Evolutionary conservation across 345 rosid species (phyloP), one percentile per base, ranked within the genome.

Genomic region (Euphorbia pulcherrima): DNA sequence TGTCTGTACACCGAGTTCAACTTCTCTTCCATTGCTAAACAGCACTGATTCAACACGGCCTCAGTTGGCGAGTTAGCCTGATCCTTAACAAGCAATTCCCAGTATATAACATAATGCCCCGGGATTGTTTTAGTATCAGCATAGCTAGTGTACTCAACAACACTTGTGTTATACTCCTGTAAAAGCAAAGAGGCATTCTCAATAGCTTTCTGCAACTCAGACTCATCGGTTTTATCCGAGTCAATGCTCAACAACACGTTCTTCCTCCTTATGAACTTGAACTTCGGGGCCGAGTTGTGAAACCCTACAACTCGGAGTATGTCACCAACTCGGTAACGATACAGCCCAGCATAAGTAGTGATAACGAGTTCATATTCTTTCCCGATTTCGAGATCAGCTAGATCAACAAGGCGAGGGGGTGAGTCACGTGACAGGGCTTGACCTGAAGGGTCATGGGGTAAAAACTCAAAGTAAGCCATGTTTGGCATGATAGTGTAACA

Each of bases 401-500:
- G 90, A 60, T 94, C 91, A 16, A 88, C 84, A 3, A 89, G 89
- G 5, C 67, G 52, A 0, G 88, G 77, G 3, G 81, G 81, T 3
- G 77, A 65, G 60, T 84, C 79, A n/a, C 44, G 65, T 35, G 78
- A 68, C 2, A 16, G 72, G 53, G 74, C 63, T 56, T n/a, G 73
- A 52, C 70, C 73, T 57, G 39, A 65, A 17, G 77, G 79, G 10
- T 84, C 82, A 24, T 84, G 90, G 12, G 96, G 98, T 13, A 90
- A 64, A 69, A 93, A 93, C 83, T 93, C 98, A 58, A 87, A 93
- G 69, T 93, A 91, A 28, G 89, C 92, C 98, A 93, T 93, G 88
- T 87, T 89, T 2, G 98, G 98, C 92, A 93, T 88, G 67, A 93
- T 83, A 4, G 95, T 89, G 75, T 93, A 93, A 12, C 92, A 85